These are phyloP conservation scores for Trichoderma pleuroti DNA, from an alignment of 2,329 filamentous ascomycete genomes.

Conservation along the genomic window DNA sequence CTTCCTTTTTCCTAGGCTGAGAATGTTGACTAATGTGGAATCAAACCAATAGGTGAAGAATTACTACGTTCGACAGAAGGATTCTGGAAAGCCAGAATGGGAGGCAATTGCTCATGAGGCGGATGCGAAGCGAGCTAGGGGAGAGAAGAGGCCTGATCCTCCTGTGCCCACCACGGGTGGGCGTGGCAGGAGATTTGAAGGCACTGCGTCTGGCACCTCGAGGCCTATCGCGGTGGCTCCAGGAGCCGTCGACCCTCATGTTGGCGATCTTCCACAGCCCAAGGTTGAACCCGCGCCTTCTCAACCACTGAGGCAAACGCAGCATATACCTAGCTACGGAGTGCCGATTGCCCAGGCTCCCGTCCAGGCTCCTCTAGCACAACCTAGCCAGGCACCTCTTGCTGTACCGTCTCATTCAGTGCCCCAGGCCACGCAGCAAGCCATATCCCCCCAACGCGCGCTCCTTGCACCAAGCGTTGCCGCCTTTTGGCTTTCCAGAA, in stretches of 20 bases:
- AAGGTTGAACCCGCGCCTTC: slow-evolving; percentile 42
- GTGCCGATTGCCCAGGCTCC: slow-evolving; percentile 46
- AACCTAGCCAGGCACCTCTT: slow-evolving; percentile 28
- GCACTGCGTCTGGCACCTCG: slow-evolving; percentile 33
- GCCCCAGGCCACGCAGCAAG: slow-evolving; percentile 39
- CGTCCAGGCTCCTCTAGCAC: slow-evolving; percentile 32
- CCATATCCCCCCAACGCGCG: slow-evolving; percentile 46
- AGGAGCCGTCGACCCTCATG: slow-evolving; percentile 38
- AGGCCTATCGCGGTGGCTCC: slow-evolving; percentile 48
- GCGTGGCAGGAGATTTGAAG: slow-evolving; percentile 50
- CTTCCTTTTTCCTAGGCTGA: background rate
- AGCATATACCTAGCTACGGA: slow-evolving; percentile 42
- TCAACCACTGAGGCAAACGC: slow-evolving; percentile 37
- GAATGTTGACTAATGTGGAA: background rate
- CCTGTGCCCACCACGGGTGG: slow-evolving; percentile 51
- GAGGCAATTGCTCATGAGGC: slow-evolving; percentile 58
- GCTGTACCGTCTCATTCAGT: slow-evolving; percentile 36
- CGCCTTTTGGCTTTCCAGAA: slow-evolving; percentile 45
- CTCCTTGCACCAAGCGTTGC: slow-evolving; percentile 42
- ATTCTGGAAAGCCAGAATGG: slow-evolving; percentile 57
- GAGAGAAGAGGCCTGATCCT: slow-evolving; percentile 58
- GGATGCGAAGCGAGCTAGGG: slow-evolving; percentile 51
- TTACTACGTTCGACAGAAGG: slow-evolving; percentile 62
- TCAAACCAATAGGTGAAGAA: slow-evolving; percentile 58
- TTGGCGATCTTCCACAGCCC: slow-evolving; percentile 43